These are phyloP conservation scores for Cardiospermum halicacabum DNA, from an alignment of 345 rosid genomes.

Conservation along the genomic window DNA sequence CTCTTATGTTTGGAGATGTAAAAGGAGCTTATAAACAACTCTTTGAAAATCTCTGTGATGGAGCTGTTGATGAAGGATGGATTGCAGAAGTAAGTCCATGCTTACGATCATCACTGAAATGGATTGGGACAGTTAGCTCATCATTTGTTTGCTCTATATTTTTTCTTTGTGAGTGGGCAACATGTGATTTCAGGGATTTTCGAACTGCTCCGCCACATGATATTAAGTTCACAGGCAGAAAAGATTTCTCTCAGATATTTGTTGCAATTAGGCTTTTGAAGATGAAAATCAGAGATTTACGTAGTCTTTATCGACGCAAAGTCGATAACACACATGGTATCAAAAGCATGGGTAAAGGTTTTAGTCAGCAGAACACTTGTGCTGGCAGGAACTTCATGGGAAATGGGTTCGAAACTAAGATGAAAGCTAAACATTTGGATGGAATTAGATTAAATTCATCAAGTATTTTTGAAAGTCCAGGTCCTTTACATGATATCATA, in stretches of 20 bases:
- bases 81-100: conserved; percentile 76
- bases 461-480: conserved; percentile 80
- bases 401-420: conserved; percentile 29
- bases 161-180: conserved; percentile 98
- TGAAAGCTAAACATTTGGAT: conserved; percentile 14
- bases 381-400: conserved; percentile 27
- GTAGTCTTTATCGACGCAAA: conserved; percentile 29
- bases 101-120: conserved; percentile 78
- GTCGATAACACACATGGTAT: conserved; percentile 34
- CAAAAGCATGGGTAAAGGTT: conserved; percentile 25
- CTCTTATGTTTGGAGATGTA: conserved; percentile 74
- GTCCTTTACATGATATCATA: conserved; percentile 86
- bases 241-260: conserved; percentile 76
- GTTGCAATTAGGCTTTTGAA: conserved; percentile 75
- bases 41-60: conserved; percentile 74
- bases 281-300: conserved; percentile 59
- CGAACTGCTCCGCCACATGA: conserved; percentile 56
- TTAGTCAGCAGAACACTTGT: conserved; percentile 23
- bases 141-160: conserved; percentile 76
- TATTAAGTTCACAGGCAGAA: conserved; percentile 72
- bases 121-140: conserved; percentile 65
- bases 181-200: conserved; percentile 85
- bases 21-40: conserved; percentile 59
- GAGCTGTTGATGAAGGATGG: conserved; percentile 76
- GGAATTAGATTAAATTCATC: conserved; percentile 22